Evolutionary conservation across 2,329 filamentous ascomycete genomes (phyloP), one percentile per base, ranked within the genome.

Genomic region (Epichloe baconii): DNA sequence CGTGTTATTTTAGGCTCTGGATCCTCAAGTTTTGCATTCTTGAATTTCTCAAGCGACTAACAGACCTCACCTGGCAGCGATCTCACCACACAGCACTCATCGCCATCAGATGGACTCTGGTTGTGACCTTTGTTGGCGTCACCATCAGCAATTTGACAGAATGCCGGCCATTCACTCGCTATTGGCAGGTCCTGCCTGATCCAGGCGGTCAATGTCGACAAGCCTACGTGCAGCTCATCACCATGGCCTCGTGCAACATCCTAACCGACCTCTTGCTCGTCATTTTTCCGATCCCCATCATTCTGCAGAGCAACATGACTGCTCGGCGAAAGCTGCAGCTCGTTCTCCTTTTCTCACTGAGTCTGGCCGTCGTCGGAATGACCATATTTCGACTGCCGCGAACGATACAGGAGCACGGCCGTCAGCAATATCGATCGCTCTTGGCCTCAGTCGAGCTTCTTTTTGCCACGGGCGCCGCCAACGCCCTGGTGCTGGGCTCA

Each of bases 371-470:
- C 6, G 85, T 95, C 46, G 83, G 70, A 45, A 83, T 91, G 53
- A 95, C 89, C 1, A 74, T 85, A 44, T 91, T 87, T 59, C 83
- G 91, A 17, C 77, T 96, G n/a, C 83, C 86, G 0, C 77, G 83
- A 43, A 87, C 94, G 53, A 83, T 97, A 49, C 61, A 73, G 3
- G 72, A 77, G 45, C 69, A 81, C 53, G 88, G 89, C 3, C 75
- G 79, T 31, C 93, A 97, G 65, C 88, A 93, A 61, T 88, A 86
- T 58, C 86, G 93, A 44, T 94, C 91, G 0, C 79, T 97, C 1
- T 76, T 94, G 56, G 93, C 93, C 4, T 95, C 90, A 0, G 76
- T 94, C 17, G 93, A 98, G 63, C 85, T 97, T 7, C 75, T 97
- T 1, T 90, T 91, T 48, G 90, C 93, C 5, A 87, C 90, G 0